phyloP scores from a whole-genome alignment of 2,329 filamentous ascomycete species.

The Fusarium agapanthi region DNA sequence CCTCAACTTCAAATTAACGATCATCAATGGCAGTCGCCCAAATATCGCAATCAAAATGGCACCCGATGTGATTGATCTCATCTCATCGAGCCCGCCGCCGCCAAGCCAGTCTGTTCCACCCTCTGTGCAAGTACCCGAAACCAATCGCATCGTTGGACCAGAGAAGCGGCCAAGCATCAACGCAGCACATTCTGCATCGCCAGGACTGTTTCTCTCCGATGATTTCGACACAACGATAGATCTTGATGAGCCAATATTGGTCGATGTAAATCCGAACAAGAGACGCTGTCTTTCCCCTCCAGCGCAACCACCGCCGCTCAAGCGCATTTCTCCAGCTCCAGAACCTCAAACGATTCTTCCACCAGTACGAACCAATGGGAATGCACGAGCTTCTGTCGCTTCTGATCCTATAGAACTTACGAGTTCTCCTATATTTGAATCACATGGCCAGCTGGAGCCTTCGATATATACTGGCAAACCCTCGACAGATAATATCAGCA shows the following conservation, averaged over 20 bases:
- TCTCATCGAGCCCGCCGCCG: conserved; percentile 49
- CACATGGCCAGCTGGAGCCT: neutral
- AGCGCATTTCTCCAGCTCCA: conserved; percentile 20
- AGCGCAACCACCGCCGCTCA: conserved; percentile 16
- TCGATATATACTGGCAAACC: neutral
- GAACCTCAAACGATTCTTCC: conserved; percentile 10
- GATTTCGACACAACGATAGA: conserved; percentile 55
- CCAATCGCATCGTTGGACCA: neutral
- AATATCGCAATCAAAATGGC: conserved; percentile 39
- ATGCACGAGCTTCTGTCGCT: neutral
- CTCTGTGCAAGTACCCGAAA: neutral
- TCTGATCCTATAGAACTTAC: conserved; percentile 49
- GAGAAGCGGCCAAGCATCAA: neutral
- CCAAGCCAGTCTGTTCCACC: conserved; percentile 1
- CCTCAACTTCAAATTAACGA: neutral
- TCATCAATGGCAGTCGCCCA: neutral
- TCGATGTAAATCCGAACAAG: conserved; percentile 39
- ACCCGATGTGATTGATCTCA: conserved; percentile 48
- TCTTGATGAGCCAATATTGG: conserved; percentile 43
- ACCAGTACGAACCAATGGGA: conserved; percentile 4
- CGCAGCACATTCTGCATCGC: neutral
- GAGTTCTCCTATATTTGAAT: conserved; percentile 44
- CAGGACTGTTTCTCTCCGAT: conserved; percentile 37
- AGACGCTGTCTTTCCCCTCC: conserved; percentile 42
- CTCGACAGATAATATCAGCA: neutral